phyloP scores from a whole-genome alignment of 306 rosid species.

The Cotoneaster glaucophyllus region DNA sequence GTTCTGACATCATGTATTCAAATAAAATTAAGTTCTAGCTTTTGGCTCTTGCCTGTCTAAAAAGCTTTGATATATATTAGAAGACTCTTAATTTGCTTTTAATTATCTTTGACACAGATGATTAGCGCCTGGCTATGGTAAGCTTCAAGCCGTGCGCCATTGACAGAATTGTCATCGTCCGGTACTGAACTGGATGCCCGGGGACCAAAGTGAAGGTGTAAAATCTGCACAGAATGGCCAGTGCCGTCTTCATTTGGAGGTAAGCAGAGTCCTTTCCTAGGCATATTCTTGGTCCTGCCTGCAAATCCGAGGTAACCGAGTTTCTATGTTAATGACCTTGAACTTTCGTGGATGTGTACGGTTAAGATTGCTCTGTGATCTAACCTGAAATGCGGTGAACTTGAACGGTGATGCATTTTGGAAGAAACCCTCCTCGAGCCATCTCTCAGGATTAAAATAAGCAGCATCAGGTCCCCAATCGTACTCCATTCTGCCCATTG shows the following conservation, averaged over 20 bases:
- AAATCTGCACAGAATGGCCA: constrained; percentile 82
- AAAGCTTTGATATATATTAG: neutral
- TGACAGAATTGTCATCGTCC: constrained; percentile 93
- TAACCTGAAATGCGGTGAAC: constrained; percentile 91
- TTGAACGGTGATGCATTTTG: constrained; percentile 75
- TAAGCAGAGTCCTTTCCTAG: constrained; percentile 94
- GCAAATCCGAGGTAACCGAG: neutral
- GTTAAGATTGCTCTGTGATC: neutral
- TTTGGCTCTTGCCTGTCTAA: neutral
- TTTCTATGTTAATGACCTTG: neutral
- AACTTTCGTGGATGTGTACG: neutral
- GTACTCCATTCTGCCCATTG: constrained; percentile 95
- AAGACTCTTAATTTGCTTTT: constrained; percentile 4
- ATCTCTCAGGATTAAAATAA: constrained; percentile 71
- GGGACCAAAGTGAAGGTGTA: constrained; percentile 67
- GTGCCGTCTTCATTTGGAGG: constrained; percentile 87
- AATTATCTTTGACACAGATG: neutral
- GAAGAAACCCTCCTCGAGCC: constrained; percentile 72
- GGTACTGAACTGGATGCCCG: constrained; percentile 59
- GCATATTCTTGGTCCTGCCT: constrained; percentile 96
- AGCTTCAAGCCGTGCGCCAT: constrained; percentile 86
- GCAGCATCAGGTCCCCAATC: constrained; percentile 88
- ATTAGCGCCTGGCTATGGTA: constrained; percentile 40
- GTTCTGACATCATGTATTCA: neutral
- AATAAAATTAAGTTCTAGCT: neutral